These are phyloP conservation scores for Hyaloscypha bicolor DNA, from an alignment of 495 filamentous ascomycete species.

Conservation along the genomic window DNA sequence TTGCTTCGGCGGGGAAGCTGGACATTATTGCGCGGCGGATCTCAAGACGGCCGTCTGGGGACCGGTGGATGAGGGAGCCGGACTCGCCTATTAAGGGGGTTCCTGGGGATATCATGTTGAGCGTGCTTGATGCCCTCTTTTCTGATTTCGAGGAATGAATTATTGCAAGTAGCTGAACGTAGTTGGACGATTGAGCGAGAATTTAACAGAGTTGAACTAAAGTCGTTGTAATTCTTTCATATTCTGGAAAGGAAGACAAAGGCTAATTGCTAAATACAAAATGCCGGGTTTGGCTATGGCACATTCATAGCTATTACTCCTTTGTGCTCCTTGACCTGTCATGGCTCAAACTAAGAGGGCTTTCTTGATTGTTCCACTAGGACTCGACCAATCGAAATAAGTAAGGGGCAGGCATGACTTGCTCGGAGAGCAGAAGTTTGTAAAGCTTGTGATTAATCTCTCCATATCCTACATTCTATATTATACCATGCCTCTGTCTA, in stretches of 20 bases:
- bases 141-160: not conserved
- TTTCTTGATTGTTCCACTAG: not conserved
- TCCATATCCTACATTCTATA: constrained; percentile 13
- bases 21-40: not conserved
- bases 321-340: not conserved
- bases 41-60: not conserved
- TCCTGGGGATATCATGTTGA: not conserved
- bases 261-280: not conserved
- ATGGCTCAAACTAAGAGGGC: not conserved
- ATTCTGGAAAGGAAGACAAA: not conserved
- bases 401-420: not conserved
- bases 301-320: not conserved
- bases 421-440: not conserved
- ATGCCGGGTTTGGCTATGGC: not conserved
- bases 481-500: not conserved
- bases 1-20: constrained; percentile 1
- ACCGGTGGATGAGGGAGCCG: not conserved
- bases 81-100: constrained; percentile 1
- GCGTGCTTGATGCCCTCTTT: not conserved
- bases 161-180: not conserved
- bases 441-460: not conserved
- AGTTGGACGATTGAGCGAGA: not conserved
- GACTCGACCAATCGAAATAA: not conserved
- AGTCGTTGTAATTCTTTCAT: not conserved
- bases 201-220: not conserved